phyloP scores from a whole-genome alignment of 352 stramenopile genomes.

The Thraustochytrium striatum region DNA sequence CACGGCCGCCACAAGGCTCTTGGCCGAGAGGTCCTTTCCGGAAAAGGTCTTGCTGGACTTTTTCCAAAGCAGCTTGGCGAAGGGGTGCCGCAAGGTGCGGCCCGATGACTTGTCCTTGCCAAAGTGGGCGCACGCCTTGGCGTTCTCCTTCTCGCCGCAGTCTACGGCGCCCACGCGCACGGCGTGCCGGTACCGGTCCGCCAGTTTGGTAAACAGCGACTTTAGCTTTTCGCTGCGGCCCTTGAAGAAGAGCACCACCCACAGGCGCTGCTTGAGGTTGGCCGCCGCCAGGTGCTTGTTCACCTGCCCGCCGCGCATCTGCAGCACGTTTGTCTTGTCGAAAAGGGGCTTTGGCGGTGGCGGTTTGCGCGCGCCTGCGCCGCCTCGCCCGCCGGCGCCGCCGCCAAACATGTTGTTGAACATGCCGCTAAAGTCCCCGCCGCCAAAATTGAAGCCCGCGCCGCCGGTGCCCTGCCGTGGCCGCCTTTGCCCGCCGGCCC shows the following conservation, averaged over 20 bases:
- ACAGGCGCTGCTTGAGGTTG: constrained; percentile 30
- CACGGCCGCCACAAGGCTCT: neutral
- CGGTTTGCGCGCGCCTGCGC: neutral
- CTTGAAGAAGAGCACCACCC: constrained; percentile 33
- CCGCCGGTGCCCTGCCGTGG: too few species aligned
- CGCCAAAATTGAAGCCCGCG: constrained; percentile 33
- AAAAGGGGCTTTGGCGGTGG: neutral
- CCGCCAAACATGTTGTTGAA: constrained; percentile 29
- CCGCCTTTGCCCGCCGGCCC: too few species aligned
- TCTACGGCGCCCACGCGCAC: constrained; percentile 19
- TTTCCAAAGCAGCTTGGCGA: neutral
- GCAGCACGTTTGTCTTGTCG: neutral
- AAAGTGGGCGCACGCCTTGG: constrained; percentile 31
- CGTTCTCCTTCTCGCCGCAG: constrained; percentile 18
- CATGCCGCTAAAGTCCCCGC: constrained; percentile 10
- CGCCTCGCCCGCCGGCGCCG: neutral
- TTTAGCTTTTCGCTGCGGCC: constrained; percentile 24
- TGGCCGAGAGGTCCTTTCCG: constrained; percentile 33
- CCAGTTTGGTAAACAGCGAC: constrained; percentile 34
- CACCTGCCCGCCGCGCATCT: neutral
- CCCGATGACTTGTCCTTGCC: neutral
- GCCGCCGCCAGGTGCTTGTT: neutral
- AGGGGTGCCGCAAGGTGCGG: neutral
- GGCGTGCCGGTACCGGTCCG: constrained; percentile 25
- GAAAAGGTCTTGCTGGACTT: neutral